Conservation (phyloP, 73 alveolate species). For the Urostyla sp. region DNA sequence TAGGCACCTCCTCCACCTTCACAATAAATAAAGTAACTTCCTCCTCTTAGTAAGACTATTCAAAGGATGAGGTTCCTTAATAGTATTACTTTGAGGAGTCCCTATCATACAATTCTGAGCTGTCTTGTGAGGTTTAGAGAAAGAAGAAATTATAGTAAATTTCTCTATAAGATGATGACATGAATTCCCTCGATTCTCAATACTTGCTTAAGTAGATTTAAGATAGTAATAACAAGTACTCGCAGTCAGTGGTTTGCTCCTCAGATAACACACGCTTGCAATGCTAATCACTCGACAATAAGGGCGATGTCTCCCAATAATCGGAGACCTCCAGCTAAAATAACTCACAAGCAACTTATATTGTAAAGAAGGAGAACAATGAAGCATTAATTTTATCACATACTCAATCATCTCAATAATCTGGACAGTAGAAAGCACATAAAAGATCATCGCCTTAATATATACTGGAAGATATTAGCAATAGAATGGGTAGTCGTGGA, state of each 20-base stretch:
- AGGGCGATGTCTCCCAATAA: too few species aligned
- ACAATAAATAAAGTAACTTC: constrained; percentile 20
- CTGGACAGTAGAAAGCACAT: too few species aligned
- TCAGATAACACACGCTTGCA: too few species aligned
- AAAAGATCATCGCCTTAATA: too few species aligned
- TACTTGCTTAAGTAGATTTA: background rate
- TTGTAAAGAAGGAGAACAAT: too few species aligned
- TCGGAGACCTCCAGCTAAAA: too few species aligned
- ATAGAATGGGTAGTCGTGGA: background rate
- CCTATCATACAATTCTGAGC: background rate
- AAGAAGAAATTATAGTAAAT: background rate
- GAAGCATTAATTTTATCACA: too few species aligned
- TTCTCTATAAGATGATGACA: background rate
- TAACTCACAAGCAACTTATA: too few species aligned
- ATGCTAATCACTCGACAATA: too few species aligned
- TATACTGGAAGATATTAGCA: background rate
- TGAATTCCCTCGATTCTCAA: background rate
- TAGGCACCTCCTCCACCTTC: constrained; percentile 9
- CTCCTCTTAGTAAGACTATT: background rate
- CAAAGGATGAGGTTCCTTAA: background rate
- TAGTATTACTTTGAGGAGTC: background rate
- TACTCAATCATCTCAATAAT: too few species aligned
- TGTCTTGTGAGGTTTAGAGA: background rate
- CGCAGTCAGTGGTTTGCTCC: too few species aligned
- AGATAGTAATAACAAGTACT: too few species aligned